phyloP scores from a whole-genome alignment of 2,329 filamentous ascomycete genomes.

The Biscogniauxia marginata region DNA sequence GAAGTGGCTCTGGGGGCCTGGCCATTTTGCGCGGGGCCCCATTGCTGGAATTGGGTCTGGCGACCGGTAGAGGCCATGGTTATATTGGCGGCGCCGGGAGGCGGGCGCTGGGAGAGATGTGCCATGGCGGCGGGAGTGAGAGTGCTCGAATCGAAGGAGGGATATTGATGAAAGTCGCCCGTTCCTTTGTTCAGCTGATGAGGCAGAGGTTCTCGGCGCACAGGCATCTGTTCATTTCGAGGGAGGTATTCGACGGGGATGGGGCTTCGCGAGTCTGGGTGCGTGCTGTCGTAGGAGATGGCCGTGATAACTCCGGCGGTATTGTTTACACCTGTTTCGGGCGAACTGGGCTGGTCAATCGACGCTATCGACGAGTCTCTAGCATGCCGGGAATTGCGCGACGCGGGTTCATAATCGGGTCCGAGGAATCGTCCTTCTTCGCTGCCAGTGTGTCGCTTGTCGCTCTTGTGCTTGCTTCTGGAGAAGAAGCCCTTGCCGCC shows the following conservation, averaged over 20 bases:
- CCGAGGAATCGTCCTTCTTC: constrained; percentile 57
- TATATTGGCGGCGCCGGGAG: constrained; percentile 58
- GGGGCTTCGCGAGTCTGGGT: constrained; percentile 65
- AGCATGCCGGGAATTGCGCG: constrained; percentile 72
- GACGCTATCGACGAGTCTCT: constrained; percentile 71
- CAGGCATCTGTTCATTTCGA: constrained; percentile 60
- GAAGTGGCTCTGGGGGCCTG: constrained; percentile 49
- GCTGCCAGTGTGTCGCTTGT: constrained; percentile 60
- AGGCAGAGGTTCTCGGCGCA: constrained; percentile 71
- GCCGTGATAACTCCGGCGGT: constrained; percentile 81
- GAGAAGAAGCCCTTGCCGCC: constrained; percentile 78
- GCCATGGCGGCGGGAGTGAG: constrained; percentile 48
- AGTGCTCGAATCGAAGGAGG: constrained; percentile 61
- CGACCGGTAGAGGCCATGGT: constrained; percentile 72
- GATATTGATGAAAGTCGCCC: constrained; percentile 87
- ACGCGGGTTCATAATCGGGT: constrained; percentile 62
- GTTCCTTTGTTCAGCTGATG: constrained; percentile 79
- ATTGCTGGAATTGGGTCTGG: constrained; percentile 74
- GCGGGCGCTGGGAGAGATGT: constrained; percentile 61
- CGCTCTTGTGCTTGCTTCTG: constrained; percentile 76
- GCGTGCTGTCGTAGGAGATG: constrained; percentile 77
- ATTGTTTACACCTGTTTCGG: constrained; percentile 67
- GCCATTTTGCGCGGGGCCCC: constrained; percentile 49
- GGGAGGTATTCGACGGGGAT: constrained; percentile 72
- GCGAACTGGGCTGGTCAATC: constrained; percentile 63